Conservation (phyloP, 257 asterid genomes). For the Solanum bulbocastanum region DNA sequence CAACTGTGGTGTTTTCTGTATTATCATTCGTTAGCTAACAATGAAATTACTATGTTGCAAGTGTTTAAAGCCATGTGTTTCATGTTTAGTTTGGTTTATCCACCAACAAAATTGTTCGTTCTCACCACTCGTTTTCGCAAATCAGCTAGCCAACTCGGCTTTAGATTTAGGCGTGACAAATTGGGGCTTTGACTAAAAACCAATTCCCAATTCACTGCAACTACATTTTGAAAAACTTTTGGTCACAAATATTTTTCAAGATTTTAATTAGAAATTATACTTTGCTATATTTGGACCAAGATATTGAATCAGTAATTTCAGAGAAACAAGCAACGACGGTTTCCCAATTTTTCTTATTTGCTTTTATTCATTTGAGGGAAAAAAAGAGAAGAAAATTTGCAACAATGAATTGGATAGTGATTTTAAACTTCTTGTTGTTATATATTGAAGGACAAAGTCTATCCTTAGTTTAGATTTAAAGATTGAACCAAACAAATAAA, state of each 20-base stretch:
- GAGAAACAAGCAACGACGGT: background rate
- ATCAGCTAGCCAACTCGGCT: background rate
- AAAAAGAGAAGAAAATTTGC: background rate
- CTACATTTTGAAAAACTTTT: background rate
- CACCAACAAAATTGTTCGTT: background rate
- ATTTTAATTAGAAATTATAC: background rate
- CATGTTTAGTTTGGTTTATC: background rate
- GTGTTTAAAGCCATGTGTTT: background rate
- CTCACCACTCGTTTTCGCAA: background rate
- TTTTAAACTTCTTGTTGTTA: background rate
- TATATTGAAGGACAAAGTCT: background rate
- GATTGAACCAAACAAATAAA: background rate
- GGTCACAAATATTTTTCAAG: background rate
- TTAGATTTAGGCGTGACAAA: background rate
- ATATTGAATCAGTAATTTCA: background rate
- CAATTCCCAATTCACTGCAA: background rate
- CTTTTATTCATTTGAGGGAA: background rate
- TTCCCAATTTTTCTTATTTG: background rate
- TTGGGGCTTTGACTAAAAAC: background rate
- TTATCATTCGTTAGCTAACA: background rate
- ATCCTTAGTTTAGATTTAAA: background rate
- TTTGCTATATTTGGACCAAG: background rate
- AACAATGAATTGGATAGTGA: background rate
- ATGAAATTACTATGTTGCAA: background rate
- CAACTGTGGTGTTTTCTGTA: background rate